phyloP scores from a whole-genome alignment of 192 early-diverging fungal species.

The Linnemannia exigua region DNA sequence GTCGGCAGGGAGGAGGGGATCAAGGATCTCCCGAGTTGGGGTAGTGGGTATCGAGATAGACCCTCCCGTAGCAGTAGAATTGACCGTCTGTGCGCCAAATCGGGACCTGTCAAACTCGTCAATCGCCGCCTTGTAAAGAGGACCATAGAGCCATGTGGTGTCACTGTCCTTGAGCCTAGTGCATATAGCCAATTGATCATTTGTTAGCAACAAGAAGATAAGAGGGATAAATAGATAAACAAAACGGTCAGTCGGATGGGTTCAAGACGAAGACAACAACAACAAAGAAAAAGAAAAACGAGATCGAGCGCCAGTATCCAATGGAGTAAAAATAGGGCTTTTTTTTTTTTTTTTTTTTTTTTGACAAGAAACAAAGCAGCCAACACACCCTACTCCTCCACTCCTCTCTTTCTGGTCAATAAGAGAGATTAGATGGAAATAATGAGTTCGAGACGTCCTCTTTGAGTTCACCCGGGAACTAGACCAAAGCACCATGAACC shows the following conservation, averaged over 20 bases:
- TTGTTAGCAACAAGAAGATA: background rate
- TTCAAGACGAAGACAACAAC: background rate
- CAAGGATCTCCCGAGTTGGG: background rate
- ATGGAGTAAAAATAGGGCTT: background rate
- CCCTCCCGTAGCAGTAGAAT: background rate
- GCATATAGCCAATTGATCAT: background rate
- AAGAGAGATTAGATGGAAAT: background rate
- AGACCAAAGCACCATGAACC: background rate
- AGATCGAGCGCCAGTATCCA: conserved; percentile 2
- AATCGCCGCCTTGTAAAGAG: conserved; percentile 69
- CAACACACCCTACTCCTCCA: background rate
- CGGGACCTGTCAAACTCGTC: conserved; percentile 38
- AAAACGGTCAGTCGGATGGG: background rate
- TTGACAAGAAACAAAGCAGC: background rate
- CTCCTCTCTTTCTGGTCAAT: background rate
- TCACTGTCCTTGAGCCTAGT: conserved; percentile 76
- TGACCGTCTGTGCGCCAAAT: conserved; percentile 31
- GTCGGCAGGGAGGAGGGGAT: background rate
- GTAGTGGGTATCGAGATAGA: background rate
- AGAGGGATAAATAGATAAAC: background rate
- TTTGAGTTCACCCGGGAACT: background rate
- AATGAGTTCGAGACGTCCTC: background rate
- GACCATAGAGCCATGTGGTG: conserved; percentile 79
- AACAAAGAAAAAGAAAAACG: conserved; percentile 4
- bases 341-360: background rate